Base-by-base conservation (phyloP, 148 eudicot genomes). In the Euryodendron excelsum region DNA sequence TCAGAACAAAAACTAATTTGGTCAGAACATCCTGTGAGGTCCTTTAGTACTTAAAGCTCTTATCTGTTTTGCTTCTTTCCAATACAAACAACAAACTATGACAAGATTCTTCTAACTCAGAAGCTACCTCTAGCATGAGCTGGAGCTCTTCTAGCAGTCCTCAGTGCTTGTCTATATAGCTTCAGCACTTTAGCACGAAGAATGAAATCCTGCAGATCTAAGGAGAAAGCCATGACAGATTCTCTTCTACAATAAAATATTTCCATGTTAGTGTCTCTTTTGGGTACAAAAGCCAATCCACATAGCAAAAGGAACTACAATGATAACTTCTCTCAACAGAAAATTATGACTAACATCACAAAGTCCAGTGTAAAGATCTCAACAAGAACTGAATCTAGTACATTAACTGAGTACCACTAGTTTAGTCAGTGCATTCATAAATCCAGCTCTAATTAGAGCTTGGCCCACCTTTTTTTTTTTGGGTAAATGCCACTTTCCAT, bases 161-260 rank as follows among this genome's bases (percentile, higher is more conserved):
- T 87, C 58, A 96, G 75, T 52, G 99, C 94, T 73, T 90, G 92
- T 79, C 99, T 81, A 74, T 96, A 93, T 73, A 96, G 87, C 87
- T 93, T 93, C 81, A 96, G 82, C 77, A 96, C 99, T 81, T 89
- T 84, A 78, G 92, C 91, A 68, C 99, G 94, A 74, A 93, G 80
- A 61, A 96, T 87, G 61, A 96, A 96, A 67, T 86, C 90, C 88
- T 86, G 97, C 77, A 96, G 85, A 86, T 90, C 92, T 52, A 91
- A 86, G 69, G 85, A 62, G 62, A 72, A 71, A 77, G 77, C 88
- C 98, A 92, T 94, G 77, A 79, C 60, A 64, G 78, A 25, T 76
- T 61, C 59, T 41, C 72, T 77, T 69, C 66, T 28, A 73, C 44
- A 61, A 76, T 41, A 53, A 37, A n/a, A 79, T 14, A 74, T 55